Conservation (phyloP, 768 basidiomycete genomes). For the Russula sp. region DNA sequence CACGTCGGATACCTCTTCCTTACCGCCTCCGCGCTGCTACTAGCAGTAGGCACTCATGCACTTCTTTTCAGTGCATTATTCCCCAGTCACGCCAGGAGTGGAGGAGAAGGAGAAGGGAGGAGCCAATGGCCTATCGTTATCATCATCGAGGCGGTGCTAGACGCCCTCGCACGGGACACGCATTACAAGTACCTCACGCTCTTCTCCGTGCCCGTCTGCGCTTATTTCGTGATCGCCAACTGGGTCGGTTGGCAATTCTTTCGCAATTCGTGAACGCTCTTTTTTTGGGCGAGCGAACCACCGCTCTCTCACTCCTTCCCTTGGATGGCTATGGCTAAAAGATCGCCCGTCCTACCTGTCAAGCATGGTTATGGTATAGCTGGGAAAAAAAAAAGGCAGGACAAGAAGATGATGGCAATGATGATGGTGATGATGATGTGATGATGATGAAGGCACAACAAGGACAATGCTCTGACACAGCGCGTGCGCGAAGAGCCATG, state of each 20-base stretch:
- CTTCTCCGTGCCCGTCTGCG: conserved; percentile 69
- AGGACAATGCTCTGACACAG: conserved; percentile 1
- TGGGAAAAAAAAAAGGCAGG: neutral
- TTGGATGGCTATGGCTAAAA: too few species aligned
- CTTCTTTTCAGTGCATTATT: conserved; percentile 16
- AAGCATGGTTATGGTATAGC: neutral
- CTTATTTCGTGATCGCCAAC: conserved; percentile 93
- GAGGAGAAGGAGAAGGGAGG: neutral
- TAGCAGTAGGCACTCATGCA: conserved; percentile 12
- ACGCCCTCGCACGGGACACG: conserved; percentile 56
- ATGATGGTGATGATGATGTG: neutral
- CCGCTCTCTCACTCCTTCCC: neutral
- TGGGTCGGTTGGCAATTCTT: conserved; percentile 99
- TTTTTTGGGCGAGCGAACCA: too few species aligned
- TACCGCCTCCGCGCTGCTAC: conserved; percentile 7
- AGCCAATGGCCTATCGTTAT: neutral
- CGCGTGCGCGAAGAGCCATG: neutral
- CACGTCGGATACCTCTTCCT: conserved; percentile 11
- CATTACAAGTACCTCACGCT: conserved; percentile 89
- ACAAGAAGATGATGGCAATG: neutral
- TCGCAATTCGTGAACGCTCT: conserved; percentile 60
- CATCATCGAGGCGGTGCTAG: conserved; percentile 37
- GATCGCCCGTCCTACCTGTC: neutral
- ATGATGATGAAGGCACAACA: neutral
- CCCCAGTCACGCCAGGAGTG: neutral